These are phyloP conservation scores for Abrus pulchellus DNA, from an alignment of 306 rosid species.

Conservation along the genomic window DNA sequence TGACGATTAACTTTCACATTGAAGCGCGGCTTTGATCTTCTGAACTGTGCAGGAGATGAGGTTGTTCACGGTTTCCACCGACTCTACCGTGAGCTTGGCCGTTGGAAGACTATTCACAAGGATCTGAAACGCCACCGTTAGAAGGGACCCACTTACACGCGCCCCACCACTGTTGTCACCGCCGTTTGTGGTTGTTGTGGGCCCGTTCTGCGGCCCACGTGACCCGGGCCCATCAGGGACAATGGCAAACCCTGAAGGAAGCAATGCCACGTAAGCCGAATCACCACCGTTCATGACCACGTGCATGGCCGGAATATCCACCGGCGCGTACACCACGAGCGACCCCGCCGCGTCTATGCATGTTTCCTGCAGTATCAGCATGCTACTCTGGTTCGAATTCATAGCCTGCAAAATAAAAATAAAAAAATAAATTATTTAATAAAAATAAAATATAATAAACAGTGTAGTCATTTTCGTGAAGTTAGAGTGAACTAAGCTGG, in stretches of 20 bases:
- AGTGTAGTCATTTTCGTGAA: constrained; percentile 43
- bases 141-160: constrained; percentile 77
- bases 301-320: constrained; percentile 98
- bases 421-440: neutral
- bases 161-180: neutral
- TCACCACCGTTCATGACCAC: constrained; percentile 97
- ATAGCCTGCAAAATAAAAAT: constrained; percentile 62
- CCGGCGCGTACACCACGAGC: constrained; percentile 98
- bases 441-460: neutral
- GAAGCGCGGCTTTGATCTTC: constrained; percentile 92
- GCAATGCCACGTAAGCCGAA: constrained; percentile 89
- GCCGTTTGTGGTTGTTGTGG: neutral
- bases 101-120: constrained; percentile 92
- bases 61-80: constrained; percentile 96
- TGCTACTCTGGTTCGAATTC: constrained; percentile 90
- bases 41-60: constrained; percentile 93
- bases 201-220: constrained; percentile 44
- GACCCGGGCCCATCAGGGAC: constrained; percentile 88
- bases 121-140: constrained; percentile 96
- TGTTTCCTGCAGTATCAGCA: constrained; percentile 92
- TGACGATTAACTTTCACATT: constrained; percentile 65
- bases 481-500: constrained; percentile 30
- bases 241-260: constrained; percentile 87
- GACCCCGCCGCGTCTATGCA: constrained; percentile 91
- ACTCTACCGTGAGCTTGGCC: constrained; percentile 92